These are phyloP conservation scores for Salvia hispanica DNA, from an alignment of 257 asterid species.

Conservation along the genomic window DNA sequence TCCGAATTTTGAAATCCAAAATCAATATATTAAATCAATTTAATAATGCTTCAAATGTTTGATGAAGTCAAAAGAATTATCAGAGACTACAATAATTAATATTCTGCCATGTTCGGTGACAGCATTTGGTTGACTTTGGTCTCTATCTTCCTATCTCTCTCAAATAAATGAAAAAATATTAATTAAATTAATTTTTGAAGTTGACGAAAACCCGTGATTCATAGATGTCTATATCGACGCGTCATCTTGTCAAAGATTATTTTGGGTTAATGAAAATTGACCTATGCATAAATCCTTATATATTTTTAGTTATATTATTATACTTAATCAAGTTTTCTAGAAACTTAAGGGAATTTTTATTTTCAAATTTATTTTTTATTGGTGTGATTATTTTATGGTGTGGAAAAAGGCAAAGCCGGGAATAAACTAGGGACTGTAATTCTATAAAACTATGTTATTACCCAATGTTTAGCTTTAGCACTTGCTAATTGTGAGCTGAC, in stretches of 20 bases:
- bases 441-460: neutral
- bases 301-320: neutral
- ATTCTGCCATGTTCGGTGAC: conserved; percentile 36
- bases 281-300: neutral
- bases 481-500: neutral
- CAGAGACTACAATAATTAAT: conserved; percentile 24
- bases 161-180: neutral
- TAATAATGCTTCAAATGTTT: conserved; percentile 23
- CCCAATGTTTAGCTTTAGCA: neutral
- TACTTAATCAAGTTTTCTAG: conserved; percentile 25
- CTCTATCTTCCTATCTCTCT: conserved; percentile 22
- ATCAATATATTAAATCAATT: neutral
- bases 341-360: conserved; percentile 8
- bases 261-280: conserved; percentile 24
- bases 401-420: no score
- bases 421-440: neutral
- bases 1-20: conserved; percentile 26
- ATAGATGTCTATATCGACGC: conserved; percentile 15
- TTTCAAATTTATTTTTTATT: neutral
- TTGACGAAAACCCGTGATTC: conserved; percentile 33
- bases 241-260: conserved; percentile 19
- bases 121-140: conserved; percentile 42
- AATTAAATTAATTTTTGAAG: conserved; percentile 1
- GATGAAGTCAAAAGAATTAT: conserved; percentile 39
- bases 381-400: neutral